Evolutionary conservation across 2,329 filamentous ascomycete genomes (phyloP).

Genomic region (Aspergillaceae sp.): DNA sequence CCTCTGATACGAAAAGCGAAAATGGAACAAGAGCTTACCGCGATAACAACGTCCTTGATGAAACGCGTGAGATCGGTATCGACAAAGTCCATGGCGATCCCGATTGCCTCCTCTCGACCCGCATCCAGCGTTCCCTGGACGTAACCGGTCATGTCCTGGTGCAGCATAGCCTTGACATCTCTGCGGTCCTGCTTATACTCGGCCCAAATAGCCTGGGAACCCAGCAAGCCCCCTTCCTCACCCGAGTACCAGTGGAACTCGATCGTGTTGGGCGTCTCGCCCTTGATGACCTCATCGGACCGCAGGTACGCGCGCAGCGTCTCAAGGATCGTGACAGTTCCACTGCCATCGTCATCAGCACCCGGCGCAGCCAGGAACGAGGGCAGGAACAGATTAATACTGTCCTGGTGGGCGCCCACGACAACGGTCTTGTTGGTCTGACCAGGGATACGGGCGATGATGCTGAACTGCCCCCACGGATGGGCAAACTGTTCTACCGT

Average conservation of each 20-base stretch:
- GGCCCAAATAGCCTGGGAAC: constrained; percentile 82
- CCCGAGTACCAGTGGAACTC: constrained; percentile 97
- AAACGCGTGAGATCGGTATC: constrained; percentile 74
- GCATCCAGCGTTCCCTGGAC: constrained; percentile 73
- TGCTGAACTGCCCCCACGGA: constrained; percentile 78
- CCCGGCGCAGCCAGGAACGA: constrained; percentile 77
- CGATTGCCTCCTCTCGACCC: constrained; percentile 74
- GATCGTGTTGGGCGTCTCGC: constrained; percentile 72
- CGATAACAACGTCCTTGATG: constrained; percentile 78
- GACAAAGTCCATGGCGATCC: constrained; percentile 88
- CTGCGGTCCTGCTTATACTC: constrained; percentile 64
- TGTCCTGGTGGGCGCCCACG: constrained; percentile 88
- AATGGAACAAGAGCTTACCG: constrained; percentile 34
- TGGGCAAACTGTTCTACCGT: constrained; percentile 68
- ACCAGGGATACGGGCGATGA: constrained; percentile 87
- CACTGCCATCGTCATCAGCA: constrained; percentile 91
- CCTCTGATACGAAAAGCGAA: not conserved
- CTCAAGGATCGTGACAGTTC: constrained; percentile 90
- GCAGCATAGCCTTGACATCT: constrained; percentile 89
- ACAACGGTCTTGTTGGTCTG: constrained; percentile 75
- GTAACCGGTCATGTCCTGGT: constrained; percentile 97
- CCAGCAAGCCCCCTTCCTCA: constrained; percentile 78
- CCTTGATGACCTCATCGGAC: constrained; percentile 59
- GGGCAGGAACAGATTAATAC: constrained; percentile 85
- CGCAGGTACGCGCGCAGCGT: constrained; percentile 72